Conservation (phyloP, 345 rosid species). For the Salix dunnii region DNA sequence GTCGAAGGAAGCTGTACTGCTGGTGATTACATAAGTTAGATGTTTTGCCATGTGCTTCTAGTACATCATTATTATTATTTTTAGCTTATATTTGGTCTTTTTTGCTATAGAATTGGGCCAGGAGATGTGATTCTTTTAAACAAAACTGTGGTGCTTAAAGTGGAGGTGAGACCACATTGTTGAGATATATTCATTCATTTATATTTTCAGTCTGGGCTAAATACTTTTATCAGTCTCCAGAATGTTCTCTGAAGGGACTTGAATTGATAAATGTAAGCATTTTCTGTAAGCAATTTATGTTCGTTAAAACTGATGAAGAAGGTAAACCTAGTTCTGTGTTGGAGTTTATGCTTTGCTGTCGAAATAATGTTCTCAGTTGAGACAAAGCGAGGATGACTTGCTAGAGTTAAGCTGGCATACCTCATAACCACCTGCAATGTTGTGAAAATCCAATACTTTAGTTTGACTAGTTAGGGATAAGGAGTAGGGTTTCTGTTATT, state of each 20-base stretch:
- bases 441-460: too few relatives aligned
- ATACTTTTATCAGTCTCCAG: slow-evolving; percentile 41
- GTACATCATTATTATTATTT: neutral
- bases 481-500: too few relatives aligned
- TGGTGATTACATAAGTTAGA: slow-evolving; percentile 34
- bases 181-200: slow-evolving; percentile 10
- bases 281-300: too few relatives aligned
- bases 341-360: neutral
- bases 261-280: slow-evolving; percentile 61
- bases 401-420: too few relatives aligned
- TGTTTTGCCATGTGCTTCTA: neutral
- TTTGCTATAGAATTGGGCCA: slow-evolving; percentile 47
- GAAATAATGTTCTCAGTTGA: neutral
- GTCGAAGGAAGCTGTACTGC: slow-evolving; percentile 47
- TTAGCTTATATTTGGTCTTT: neutral
- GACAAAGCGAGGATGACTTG: too few relatives aligned
- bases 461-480: too few relatives aligned
- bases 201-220: neutral
- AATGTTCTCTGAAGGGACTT: too few relatives aligned
- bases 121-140: slow-evolving; percentile 60
- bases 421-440: too few relatives aligned
- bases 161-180: slow-evolving; percentile 40
- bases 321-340: slow-evolving; percentile 37
- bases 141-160: slow-evolving; percentile 42
- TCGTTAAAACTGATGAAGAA: slow-evolving; percentile 54